phyloP scores from a whole-genome alignment of 2,329 filamentous ascomycete genomes.

The Chaetomium strumarium region DNA sequence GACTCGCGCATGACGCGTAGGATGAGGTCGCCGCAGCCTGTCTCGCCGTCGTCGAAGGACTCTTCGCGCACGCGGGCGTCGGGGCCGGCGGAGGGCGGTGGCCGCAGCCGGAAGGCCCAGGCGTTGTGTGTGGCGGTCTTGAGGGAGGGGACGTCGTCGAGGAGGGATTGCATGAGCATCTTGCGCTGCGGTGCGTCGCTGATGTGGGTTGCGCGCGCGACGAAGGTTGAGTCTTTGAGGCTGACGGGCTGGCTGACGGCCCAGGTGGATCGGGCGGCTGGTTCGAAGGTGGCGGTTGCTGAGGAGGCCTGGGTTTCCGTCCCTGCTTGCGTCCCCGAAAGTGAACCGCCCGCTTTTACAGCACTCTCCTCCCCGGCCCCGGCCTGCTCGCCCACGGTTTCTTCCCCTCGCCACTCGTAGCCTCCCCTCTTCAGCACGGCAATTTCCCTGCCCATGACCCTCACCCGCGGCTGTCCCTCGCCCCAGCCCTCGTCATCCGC shows the following conservation, averaged over 20 bases:
- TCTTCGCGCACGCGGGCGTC: constrained; percentile 40
- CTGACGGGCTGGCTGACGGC: constrained; percentile 45
- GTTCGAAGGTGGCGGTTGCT: constrained; percentile 9
- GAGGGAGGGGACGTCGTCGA: constrained; percentile 44
- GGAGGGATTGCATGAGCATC: constrained; percentile 41
- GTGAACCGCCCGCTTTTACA: background rate
- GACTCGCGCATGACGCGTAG: constrained; percentile 48
- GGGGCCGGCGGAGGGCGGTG: constrained; percentile 29
- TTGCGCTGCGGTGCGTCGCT: constrained; percentile 36
- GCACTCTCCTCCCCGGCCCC: too few species aligned
- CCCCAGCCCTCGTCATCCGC: constrained; percentile 69
- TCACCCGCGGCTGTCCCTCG: constrained; percentile 67
- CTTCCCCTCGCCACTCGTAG: constrained; percentile 54
- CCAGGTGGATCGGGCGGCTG: constrained; percentile 34
- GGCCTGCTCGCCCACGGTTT: constrained; percentile 24
- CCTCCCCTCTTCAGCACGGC: constrained; percentile 72
- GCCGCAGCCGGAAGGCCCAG: constrained; percentile 44
- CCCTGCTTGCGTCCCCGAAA: constrained; percentile 14
- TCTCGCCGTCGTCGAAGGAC: constrained; percentile 57
- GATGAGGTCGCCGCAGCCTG: constrained; percentile 51
- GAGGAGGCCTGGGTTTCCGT: constrained; percentile 19
- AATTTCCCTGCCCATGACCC: constrained; percentile 66
- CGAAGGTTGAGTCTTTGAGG: constrained; percentile 50
- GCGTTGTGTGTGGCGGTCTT: constrained; percentile 53
- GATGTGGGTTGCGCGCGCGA: constrained; percentile 46